phyloP scores from a whole-genome alignment of 208 protist genomes.

The Trypanosoma platydactyli region DNA sequence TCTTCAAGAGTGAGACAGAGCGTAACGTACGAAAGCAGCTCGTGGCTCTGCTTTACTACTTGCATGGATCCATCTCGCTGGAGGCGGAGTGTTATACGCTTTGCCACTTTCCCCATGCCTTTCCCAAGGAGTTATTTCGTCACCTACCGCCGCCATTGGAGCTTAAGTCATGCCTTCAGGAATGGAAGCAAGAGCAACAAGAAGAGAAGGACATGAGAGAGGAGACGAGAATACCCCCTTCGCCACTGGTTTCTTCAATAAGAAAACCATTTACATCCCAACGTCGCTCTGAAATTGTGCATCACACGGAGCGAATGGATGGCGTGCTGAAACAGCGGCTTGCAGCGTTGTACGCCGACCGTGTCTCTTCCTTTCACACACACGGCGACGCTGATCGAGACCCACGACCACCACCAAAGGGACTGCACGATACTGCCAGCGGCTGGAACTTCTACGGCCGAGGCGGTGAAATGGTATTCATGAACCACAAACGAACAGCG shows the following conservation, averaged over 20 bases:
- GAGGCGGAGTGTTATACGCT: slow-evolving; percentile 40
- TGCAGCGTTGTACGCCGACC: slow-evolving; percentile 22
- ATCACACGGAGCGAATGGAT: slow-evolving; percentile 55
- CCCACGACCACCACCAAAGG: slow-evolving; percentile 74
- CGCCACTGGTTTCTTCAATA: not conserved
- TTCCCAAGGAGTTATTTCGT: slow-evolving; percentile 58
- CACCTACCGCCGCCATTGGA: slow-evolving; percentile 26
- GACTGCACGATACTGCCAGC: slow-evolving; percentile 78
- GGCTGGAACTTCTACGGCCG: slow-evolving; percentile 86
- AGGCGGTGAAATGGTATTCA: slow-evolving; percentile 85
- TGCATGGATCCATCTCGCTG: slow-evolving; percentile 35
- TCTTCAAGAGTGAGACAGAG: slow-evolving; percentile 25
- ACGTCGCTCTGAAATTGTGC: slow-evolving; percentile 30
- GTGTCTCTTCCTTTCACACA: slow-evolving; percentile 34
- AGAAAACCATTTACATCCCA: slow-evolving; percentile 27
- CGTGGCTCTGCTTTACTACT: slow-evolving; percentile 32
- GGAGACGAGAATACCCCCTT: slow-evolving; percentile 2
- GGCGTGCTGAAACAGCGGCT: slow-evolving; percentile 45
- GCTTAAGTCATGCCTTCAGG: not conserved
- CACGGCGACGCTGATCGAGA: slow-evolving; percentile 54
- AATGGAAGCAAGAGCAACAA: not conserved
- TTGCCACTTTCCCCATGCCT: slow-evolving; percentile 53
- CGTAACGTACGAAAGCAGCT: slow-evolving; percentile 13
- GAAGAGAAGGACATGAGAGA: not conserved
- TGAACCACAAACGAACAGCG: slow-evolving; percentile 56